Evolutionary conservation across 495 filamentous ascomycete genomes (phyloP).

Genomic region (Aspergillus carlsbadensis): DNA sequence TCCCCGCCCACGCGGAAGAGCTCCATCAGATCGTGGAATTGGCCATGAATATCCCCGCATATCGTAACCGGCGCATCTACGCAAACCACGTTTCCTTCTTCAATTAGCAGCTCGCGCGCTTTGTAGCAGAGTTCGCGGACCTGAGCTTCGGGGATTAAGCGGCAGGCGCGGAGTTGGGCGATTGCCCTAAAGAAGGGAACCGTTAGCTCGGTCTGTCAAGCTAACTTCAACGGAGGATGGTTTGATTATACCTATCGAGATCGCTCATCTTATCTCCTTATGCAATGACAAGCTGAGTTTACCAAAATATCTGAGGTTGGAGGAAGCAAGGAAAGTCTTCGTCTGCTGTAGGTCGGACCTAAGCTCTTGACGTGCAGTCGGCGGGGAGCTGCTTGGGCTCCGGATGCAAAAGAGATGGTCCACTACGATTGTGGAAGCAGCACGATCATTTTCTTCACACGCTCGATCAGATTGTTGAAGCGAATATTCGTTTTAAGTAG

Average conservation of each 20-base stretch:
- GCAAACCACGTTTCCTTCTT: constrained; percentile 96
- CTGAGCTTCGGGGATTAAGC: constrained; percentile 91
- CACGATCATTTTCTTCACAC: constrained; percentile 24
- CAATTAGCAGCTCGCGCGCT: constrained; percentile 91
- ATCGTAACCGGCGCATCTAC: constrained; percentile 97
- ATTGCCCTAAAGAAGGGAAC: constrained; percentile 67
- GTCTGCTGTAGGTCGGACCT: constrained; percentile 14
- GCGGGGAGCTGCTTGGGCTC: constrained; percentile 6
- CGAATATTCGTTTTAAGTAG: not conserved
- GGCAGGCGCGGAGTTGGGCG: constrained; percentile 88
- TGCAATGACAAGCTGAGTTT: constrained; percentile 5
- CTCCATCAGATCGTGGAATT: constrained; percentile 99
- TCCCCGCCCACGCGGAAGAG: constrained; percentile 94
- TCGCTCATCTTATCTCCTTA: constrained; percentile 69
- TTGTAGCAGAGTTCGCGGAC: constrained; percentile 98
- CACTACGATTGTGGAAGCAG: constrained; percentile 22
- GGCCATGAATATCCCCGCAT: constrained; percentile 97
- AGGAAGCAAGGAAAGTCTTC: constrained; percentile 11
- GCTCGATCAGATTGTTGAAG: not conserved
- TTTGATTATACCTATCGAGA: constrained; percentile 65
- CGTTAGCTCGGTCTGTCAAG: constrained; percentile 12
- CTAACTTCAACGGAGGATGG: not conserved
- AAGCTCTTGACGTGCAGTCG: constrained; percentile 2
- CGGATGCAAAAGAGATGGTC: constrained; percentile 11
- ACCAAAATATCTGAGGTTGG: constrained; percentile 9